A percentile compares a stretch with the other conserved stretches of the same genome.
Conservation (phyloP, 2,329 filamentous ascomycete genomes). For the Paecilomyces dactylethromorphus region DNA sequence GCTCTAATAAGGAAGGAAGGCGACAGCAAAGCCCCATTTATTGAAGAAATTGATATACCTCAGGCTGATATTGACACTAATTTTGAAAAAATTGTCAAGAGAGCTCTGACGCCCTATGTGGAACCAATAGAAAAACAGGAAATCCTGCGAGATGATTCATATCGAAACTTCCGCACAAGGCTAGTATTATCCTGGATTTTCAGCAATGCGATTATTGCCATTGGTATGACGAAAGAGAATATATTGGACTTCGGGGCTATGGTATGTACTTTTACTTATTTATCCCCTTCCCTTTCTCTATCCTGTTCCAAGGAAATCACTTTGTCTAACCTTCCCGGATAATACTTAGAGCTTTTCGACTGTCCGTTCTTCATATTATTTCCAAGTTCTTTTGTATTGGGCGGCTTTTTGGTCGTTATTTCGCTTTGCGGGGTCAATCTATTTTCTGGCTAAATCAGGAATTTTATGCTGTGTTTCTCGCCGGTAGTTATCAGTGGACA, state of each 20-base stretch:
- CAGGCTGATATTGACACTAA: slow-evolving; percentile 98
- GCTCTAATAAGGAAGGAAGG: slow-evolving; percentile 79
- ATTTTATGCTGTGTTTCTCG: slow-evolving; percentile 94
- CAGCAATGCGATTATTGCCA: slow-evolving; percentile 77
- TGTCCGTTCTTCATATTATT: too few relatives aligned
- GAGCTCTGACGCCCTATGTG: slow-evolving; percentile 78
- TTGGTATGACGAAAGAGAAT: slow-evolving; percentile 83
- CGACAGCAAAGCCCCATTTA: slow-evolving; percentile 72
- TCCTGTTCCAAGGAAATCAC: too few relatives aligned
- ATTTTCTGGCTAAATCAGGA: slow-evolving; percentile 85
- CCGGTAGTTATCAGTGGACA: slow-evolving; percentile 41
- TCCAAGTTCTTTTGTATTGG: slow-evolving; percentile 89
- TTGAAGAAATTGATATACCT: slow-evolving; percentile 93
- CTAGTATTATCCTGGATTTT: slow-evolving; percentile 95
- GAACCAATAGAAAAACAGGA: slow-evolving; percentile 75
- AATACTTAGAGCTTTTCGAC: too few relatives aligned
- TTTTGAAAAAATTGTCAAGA: slow-evolving; percentile 93
- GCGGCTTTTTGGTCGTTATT: too few relatives aligned
- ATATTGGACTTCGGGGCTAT: slow-evolving; percentile 78
- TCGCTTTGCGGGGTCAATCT: too few relatives aligned
- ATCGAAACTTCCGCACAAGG: slow-evolving; percentile 98
- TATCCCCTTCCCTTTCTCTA: too few relatives aligned
- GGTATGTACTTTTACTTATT: slow-evolving; percentile 67
- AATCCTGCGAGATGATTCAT: slow-evolving; percentile 81
- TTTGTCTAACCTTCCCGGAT: too few relatives aligned